These are phyloP conservation scores for Aspergillus spinulosporus DNA, from an alignment of 2,329 filamentous ascomycete genomes.

Conservation along the genomic window DNA sequence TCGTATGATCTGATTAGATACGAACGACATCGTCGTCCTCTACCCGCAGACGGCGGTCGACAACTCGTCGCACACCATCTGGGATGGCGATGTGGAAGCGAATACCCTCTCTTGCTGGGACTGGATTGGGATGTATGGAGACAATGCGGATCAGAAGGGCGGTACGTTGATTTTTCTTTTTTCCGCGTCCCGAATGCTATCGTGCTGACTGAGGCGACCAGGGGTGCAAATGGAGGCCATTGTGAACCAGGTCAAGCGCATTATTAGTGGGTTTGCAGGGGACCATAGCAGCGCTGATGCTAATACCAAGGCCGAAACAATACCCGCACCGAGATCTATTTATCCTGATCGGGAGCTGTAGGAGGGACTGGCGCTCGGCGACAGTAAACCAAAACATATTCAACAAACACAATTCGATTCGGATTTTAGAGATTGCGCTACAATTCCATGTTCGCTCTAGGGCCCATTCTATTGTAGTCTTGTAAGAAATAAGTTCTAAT, in stretches of 20 bases:
- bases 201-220: background rate
- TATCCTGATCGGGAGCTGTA: too few relatives aligned
- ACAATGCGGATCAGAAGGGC: slow-evolving; percentile 18
- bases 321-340: too few relatives aligned
- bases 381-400: too few relatives aligned
- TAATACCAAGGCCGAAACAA: too few relatives aligned
- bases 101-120: slow-evolving; percentile 22
- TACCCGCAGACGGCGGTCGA: slow-evolving; percentile 17
- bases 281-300: too few relatives aligned
- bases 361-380: too few relatives aligned
- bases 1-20: background rate
- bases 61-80: slow-evolving; percentile 12
- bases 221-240: slow-evolving; percentile 23
- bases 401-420: too few relatives aligned
- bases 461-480: too few relatives aligned
- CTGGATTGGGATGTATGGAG: slow-evolving; percentile 20
- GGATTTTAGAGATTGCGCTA: too few relatives aligned
- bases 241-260: slow-evolving; percentile 18
- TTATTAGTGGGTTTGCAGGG: slow-evolving; percentile 7
- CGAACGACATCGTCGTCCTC: slow-evolving; percentile 18
- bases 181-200: background rate
- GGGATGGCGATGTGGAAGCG: slow-evolving; percentile 13
- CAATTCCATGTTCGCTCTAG: too few relatives aligned
- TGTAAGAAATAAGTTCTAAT: too few relatives aligned
- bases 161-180: background rate